Evolutionary conservation across 2,329 filamentous ascomycete species (phyloP).

Genomic region (Colletotrichum sp.): DNA sequence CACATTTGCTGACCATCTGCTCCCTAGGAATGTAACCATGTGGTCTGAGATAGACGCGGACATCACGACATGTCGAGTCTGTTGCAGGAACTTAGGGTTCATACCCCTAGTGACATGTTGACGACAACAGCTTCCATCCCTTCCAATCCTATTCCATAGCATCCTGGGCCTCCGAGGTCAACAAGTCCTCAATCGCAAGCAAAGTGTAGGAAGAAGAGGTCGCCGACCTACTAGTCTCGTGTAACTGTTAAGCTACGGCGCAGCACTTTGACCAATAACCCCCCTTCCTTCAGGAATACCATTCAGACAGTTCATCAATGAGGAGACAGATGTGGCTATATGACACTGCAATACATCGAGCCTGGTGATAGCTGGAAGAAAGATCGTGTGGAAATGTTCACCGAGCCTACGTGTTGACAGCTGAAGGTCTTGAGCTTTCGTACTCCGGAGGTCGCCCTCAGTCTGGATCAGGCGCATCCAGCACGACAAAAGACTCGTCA

Average conservation of each 20-base stretch:
- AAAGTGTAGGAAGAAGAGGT: background rate
- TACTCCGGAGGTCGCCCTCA: background rate
- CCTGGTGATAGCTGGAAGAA: background rate
- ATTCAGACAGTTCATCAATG: background rate
- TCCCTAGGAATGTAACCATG: background rate
- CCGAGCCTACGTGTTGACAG: background rate
- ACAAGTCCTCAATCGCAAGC: background rate
- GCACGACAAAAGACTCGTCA: background rate
- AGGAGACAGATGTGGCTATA: background rate
- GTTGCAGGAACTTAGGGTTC: background rate
- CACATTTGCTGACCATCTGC: background rate
- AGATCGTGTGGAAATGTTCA: rapidly evolving
- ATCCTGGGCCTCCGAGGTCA: background rate
- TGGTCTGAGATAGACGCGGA: background rate
- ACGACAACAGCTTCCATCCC: background rate
- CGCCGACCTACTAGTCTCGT: background rate
- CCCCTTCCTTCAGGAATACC: background rate
- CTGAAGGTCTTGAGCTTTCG: background rate
- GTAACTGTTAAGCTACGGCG: background rate
- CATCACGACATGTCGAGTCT: background rate
- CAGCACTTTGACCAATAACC: background rate
- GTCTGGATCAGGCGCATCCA: too few species aligned
- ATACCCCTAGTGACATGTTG: background rate
- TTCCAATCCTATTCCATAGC: background rate
- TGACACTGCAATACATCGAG: background rate